phyloP scores from a whole-genome alignment of 164 flowering plant genomes.

The Nymphaea colorata region DNA sequence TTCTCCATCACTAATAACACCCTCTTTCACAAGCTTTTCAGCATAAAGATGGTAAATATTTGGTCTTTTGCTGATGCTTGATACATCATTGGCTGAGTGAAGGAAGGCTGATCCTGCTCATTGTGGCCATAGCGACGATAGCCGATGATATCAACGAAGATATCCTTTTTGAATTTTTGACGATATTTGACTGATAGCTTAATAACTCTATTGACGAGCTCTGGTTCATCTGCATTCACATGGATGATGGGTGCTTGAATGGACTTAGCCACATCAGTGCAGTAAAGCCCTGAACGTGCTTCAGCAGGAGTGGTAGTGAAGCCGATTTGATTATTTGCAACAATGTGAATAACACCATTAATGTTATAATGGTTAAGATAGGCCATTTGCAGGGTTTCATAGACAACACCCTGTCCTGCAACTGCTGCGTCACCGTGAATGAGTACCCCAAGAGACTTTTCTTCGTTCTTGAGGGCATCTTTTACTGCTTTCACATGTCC shows the following conservation, averaged over 20 bases:
- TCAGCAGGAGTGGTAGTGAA: not conserved
- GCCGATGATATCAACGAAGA: slow-evolving; percentile 1
- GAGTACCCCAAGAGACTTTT: no score
- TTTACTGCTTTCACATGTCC: no score
- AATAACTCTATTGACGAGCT: not conserved
- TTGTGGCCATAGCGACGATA: not conserved
- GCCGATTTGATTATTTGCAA: not conserved
- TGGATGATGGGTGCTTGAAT: not conserved
- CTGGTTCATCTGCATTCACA: not conserved
- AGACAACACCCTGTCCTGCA: no score
- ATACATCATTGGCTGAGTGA: slow-evolving; percentile 1
- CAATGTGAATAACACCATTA: not conserved
- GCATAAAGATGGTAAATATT: not conserved
- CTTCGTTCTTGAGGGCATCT: no score
- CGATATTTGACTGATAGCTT: not conserved
- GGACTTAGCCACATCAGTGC: not conserved
- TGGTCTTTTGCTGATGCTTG: not conserved
- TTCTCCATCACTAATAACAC: no score
- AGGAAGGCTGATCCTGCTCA: not conserved
- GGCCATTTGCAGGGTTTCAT: not conserved
- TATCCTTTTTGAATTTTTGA: not conserved
- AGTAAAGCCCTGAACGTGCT: not conserved
- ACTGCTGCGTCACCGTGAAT: no score
- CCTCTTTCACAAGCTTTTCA: not conserved
- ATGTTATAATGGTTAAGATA: not conserved